These are phyloP conservation scores for Populus tremula DNA, from an alignment of 345 rosid species.

Conservation along the genomic window DNA sequence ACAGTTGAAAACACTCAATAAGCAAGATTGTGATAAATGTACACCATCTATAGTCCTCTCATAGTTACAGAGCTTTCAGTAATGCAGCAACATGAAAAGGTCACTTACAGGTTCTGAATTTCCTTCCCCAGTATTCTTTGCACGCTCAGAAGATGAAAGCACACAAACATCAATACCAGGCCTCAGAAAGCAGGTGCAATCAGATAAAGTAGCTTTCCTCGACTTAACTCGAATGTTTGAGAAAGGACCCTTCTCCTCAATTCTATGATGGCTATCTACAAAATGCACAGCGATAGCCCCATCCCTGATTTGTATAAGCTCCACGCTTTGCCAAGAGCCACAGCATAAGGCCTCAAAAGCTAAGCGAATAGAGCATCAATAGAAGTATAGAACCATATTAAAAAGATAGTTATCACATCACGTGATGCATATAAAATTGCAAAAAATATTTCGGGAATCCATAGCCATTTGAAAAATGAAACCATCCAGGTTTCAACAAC, in stretches of 20 bases:
- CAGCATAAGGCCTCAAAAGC: constrained; percentile 68
- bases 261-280: constrained; percentile 26
- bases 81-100: not conserved
- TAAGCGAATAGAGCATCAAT: constrained; percentile 21
- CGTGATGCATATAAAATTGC: not conserved
- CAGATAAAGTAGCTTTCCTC: constrained; percentile 52
- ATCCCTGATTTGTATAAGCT: constrained; percentile 44
- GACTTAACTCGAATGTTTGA: constrained; percentile 67
- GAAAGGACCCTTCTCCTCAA: constrained; percentile 43
- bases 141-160: constrained; percentile 28
- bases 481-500: not conserved
- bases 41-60: not conserved
- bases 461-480: not conserved
- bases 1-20: not conserved
- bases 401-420: not conserved
- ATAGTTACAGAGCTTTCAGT: not conserved
- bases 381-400: not conserved
- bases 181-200: constrained; percentile 75
- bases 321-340: constrained; percentile 66
- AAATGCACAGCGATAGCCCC: constrained; percentile 50
- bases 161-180: constrained; percentile 75
- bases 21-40: not conserved
- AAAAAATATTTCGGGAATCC: not conserved
- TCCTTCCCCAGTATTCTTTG: constrained; percentile 29
- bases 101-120: constrained; percentile 41